Base-by-base conservation (phyloP, 805 yeast genomes). In the Lachancea quebecensis region DNA sequence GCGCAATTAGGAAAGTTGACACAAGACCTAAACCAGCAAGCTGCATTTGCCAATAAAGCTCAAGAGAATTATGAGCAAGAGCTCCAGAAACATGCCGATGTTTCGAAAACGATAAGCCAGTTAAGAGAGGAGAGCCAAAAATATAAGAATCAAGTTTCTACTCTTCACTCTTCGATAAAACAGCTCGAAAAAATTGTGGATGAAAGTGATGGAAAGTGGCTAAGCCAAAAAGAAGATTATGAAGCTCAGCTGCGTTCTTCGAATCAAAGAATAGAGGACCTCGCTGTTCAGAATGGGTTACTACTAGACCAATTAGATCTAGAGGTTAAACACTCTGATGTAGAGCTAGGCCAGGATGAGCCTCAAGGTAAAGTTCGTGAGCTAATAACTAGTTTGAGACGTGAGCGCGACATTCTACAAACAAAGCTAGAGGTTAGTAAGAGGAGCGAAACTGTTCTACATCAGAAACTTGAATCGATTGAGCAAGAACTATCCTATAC, bases 391-490 rank as follows among this genome's bases (percentile, higher is more conserved):
- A 81, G 75, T 54, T 67, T 88, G 46, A 81, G 90, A 38, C 78
- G 82, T 49, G 95, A 86, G 52, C 84, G 82, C 55, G 95, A 88
- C 50, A 69, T 81, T 4, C 71, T 81, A 1, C 82, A 79, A 39
- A 73, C 79, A 8, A 84, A 81, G 53, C 66, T 79, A 28, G 77
- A 75, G 38, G 66, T 69, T 33, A 62, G 74, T 3, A 59, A 65
- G 10, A 77, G 79, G 47, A 93, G 85, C 53, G 72, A 73, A 45
- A 70, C 68, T 32, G 68, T 76, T 33, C 63, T 80, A 27, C 73
- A 77, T 50, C 77, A 76, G 47, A 72, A 73, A 33, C 66, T 83
- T 35, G 70, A 70, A 1, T 64, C 69, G 42, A 61, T 73, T 2
- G 69, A 65, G 27, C 56, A 72, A 37, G 84, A 83, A 50, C 62